Base-by-base conservation (phyloP, 1,284 basidiomycete species). In the Cutaneotrichosporon cutaneum region DNA sequence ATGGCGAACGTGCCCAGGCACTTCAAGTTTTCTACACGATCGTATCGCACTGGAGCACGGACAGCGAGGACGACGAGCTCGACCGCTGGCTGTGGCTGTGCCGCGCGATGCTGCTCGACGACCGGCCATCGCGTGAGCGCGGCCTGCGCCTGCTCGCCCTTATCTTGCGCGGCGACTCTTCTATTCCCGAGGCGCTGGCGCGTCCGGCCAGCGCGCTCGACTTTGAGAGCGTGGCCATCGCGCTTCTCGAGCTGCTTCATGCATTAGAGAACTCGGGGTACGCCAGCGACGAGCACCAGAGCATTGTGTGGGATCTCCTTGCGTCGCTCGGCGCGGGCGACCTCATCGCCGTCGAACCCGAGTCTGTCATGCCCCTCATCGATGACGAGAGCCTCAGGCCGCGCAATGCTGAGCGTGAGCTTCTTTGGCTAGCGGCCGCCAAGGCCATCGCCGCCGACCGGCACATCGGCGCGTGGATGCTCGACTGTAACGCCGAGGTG, bases 41-140 rank as follows among this genome's bases (percentile, higher is more conserved):
- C 0, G 72, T 78, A 1, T 68, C 68, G 21, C 72, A 70, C 48
- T 78, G 76, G 76, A 62, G 71, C 2, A 62, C 70, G 0, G 76
- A 77, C 39, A 72, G 61, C 36, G 65, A 71, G 3, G 75, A 76
- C 50, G 77, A 77, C 58, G 74, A 77, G 60, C 61, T 78, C 1
- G 69, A 68, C 24, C 55, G 76, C 9, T 78, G 75, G 76, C 54
- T 75, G 22, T 78, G 73, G 73, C 68, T 78, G 3, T 75, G 70
- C 55, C 67, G 69, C 32, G 76, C 74, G 0, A 61, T 77, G 16
- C 39, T 68, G 16, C 55, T 65, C 8, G 69, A 72, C 14, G 75
- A 77, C 60, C 60, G 65, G 36, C 70, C 70, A 50, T 24, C 76
- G 6, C 62, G 74, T 3, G 68, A 68, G 36, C 67, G 76, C 52